Base-by-base conservation (phyloP, 106 monocot genomes). In the Phalaenopsis aphrodite region DNA sequence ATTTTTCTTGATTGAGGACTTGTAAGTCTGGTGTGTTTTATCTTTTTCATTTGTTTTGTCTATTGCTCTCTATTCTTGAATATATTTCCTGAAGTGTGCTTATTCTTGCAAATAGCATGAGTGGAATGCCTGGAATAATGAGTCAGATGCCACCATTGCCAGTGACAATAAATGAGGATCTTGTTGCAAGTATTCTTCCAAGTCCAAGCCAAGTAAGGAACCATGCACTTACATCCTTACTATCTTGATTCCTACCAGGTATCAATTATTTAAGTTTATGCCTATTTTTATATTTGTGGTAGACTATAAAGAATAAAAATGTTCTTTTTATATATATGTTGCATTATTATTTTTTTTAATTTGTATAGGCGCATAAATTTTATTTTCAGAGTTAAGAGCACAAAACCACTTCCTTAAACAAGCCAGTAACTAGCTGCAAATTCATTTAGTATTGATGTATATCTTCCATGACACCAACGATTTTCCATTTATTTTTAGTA, bases 71-170 rank as follows among this genome's bases (percentile, higher is more conserved):
- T 43, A 45, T 21, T 74, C 17, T 74, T 7, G 18, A 45, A 42
- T 45, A 74, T 74, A n/a, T 74, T 74, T 74, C 43, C 74, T 74
- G 36, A 69, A 69, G 36, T 15, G 41, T 41, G 18, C 30, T 76
- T 49, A 46, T 76, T 49, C 19, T 24, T 49, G 47, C 49, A 76
- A 21, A 82, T 79, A 88, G 91, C 58, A 88, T 88, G 86, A 85
- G 75, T 79, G 83, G 81, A 74, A 86, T 85, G 81, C 90, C 87
- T 66, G 84, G 90, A 42, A 85, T 81, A 67, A 90, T 88, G 85
- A 88, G 88, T 42, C 86, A 74, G 64, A 88, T 91, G 91, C 88
- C 88, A 66, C 83, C 88, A 15, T 76, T 91, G 21, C 86, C 86
- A 5, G 82, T 87, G 24, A 68, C 84, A 42, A 17, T 84, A 12